These are phyloP conservation scores for Meyerozyma smithsonii DNA, from an alignment of 1,139 yeast genomes.

Conservation along the genomic window DNA sequence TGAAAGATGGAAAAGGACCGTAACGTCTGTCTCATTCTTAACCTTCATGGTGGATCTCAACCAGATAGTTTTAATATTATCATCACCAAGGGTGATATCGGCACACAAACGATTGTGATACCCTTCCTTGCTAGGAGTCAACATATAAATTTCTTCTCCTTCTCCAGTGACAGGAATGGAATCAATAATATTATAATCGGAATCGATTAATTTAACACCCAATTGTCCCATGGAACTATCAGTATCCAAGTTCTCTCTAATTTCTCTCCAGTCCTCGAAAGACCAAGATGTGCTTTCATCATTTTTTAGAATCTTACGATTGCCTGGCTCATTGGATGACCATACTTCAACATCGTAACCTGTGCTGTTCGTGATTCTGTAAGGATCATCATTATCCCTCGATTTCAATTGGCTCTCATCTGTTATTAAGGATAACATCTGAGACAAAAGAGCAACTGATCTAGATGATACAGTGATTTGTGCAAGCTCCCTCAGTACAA, in stretches of 20 bases:
- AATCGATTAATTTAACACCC: constrained; percentile 54
- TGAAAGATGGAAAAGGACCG: constrained; percentile 40
- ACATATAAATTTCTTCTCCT: constrained; percentile 72
- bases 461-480: constrained; percentile 81
- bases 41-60: constrained; percentile 72
- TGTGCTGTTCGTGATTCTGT: constrained; percentile 75
- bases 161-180: constrained; percentile 70
- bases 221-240: constrained; percentile 57
- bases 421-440: constrained; percentile 54
- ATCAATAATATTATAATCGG: constrained; percentile 50
- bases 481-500: constrained; percentile 69
- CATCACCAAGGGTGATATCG: constrained; percentile 64
- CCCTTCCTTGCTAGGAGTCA: constrained; percentile 58
- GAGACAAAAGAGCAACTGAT: constrained; percentile 72
- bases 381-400: constrained; percentile 82
- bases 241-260: constrained; percentile 75
- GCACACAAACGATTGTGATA: constrained; percentile 74
- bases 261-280: constrained; percentile 88
- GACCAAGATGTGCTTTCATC: constrained; percentile 72
- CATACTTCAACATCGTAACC: constrained; percentile 77
- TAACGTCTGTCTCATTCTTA: constrained; percentile 66
- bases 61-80: constrained; percentile 71
- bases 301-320: constrained; percentile 33
- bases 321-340: constrained; percentile 43
- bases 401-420: constrained; percentile 53